Evolutionary conservation across 1,284 basidiomycete genomes (phyloP), one percentile per base, ranked within the genome.

Genomic region (Singerocomus inundabilis): DNA sequence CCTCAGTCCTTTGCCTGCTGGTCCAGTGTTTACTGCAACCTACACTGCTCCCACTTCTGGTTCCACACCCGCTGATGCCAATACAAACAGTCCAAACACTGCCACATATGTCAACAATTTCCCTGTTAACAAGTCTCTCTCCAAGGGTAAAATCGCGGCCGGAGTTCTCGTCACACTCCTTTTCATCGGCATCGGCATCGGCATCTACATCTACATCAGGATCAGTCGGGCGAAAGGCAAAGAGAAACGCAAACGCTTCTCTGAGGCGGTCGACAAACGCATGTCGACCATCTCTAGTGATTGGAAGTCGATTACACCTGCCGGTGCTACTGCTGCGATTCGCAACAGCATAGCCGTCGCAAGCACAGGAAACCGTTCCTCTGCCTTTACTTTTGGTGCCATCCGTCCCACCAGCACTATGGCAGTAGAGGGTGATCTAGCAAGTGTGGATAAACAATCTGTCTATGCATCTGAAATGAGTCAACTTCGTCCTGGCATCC

Each of bases 271-370:
- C 69, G 84, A 92, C 75, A 81, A 84, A 71, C 83, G 91, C 63
- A 91, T 92, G 91, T 85, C 84, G 15, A 84, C 84, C 53, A 82
- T 91, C 56, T 84, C 82, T 7, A 72, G 74, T 12, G 86, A 90
- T 60, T 92, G 90, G 89, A 82, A 82, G 62, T 76, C 78, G 31
- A 84, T 92, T 62, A 83, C 85, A 4, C 75, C 78, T 10, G 83
- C 80, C 3, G 89, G 87, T 45, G 88, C 88, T 1, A 75, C 76
- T 32, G 85, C 82, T 33, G 88, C 85, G 7, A 82, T 91, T 53
- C 79, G 88, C 50, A 77, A 77, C 55, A 86, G 83, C 46, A 82
- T 91, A 40, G 83, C 84, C 15, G 68, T 80, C 44, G 64, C 67
- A 16, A 69, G 66, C 29, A 68, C 56, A 24, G 66, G 69, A 16